Percentiles rank a stretch among this genome's conserved stretches.
phyloP scores from a whole-genome alignment of 2,329 filamentous ascomycete genomes.

The Trichoderma sp. region DNA sequence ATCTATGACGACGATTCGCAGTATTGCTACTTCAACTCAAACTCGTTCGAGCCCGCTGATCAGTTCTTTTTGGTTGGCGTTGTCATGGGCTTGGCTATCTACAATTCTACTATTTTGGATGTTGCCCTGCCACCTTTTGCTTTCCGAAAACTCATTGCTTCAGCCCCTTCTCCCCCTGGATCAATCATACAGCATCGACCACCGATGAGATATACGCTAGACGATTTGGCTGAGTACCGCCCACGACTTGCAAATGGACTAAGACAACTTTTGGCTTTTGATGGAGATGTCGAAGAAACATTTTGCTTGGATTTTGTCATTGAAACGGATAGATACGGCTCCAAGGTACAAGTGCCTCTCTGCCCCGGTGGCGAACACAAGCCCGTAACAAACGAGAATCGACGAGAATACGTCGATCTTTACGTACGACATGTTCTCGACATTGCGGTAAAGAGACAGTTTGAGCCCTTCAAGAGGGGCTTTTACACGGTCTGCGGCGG shows the following conservation, averaged over 20 bases:
- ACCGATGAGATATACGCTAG: slow-evolving; percentile 69
- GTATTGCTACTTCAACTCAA: slow-evolving; percentile 91
- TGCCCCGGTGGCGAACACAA: slow-evolving; percentile 69
- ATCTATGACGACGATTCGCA: slow-evolving; percentile 86
- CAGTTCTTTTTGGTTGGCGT: slow-evolving; percentile 90
- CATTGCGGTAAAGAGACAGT: slow-evolving; percentile 73
- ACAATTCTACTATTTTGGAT: slow-evolving; percentile 91
- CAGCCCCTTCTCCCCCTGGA: slow-evolving; percentile 62
- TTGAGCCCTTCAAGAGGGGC: slow-evolving; percentile 89
- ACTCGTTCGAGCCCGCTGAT: slow-evolving; percentile 85
- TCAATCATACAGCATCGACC: slow-evolving; percentile 52
- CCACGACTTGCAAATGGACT: slow-evolving; percentile 74
- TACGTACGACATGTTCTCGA: slow-evolving; percentile 82
- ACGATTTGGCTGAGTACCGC: slow-evolving; percentile 79
- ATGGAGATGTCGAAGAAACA: slow-evolving; percentile 76
- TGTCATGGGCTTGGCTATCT: slow-evolving; percentile 83
- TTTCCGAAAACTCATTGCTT: slow-evolving; percentile 80
- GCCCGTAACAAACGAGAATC: slow-evolving; percentile 79
- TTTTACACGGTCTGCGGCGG: slow-evolving; percentile 91
- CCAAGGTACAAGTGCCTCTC: slow-evolving; percentile 63
- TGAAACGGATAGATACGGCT: slow-evolving; percentile 74
- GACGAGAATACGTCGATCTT: slow-evolving; percentile 80
- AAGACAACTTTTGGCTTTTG: slow-evolving; percentile 72
- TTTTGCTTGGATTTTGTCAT: slow-evolving; percentile 82
- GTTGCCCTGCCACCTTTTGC: slow-evolving; percentile 84